Conservation (phyloP, 2,329 filamentous ascomycete genomes). For the Ophiostoma australiae region DNA sequence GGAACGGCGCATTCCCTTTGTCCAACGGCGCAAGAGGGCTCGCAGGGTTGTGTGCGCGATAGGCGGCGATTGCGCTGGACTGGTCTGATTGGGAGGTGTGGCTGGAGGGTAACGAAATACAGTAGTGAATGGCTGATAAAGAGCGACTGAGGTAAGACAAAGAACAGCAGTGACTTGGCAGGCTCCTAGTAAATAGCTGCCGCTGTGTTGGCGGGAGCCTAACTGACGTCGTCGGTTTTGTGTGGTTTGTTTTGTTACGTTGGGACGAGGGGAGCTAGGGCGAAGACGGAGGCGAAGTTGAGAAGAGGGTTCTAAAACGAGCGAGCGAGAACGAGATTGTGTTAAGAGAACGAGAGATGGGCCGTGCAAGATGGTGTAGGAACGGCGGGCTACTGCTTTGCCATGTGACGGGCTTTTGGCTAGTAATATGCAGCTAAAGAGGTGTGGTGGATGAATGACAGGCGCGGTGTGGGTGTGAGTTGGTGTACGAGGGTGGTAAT, state of each 20-base stretch:
- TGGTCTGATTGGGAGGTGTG: not conserved
- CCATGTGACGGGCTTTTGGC: slow-evolving; percentile 20
- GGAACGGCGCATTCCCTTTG: slow-evolving; percentile 20
- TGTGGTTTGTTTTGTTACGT: not conserved
- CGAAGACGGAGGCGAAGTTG: slow-evolving; percentile 4
- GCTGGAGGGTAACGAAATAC: not conserved
- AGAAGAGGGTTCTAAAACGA: not conserved
- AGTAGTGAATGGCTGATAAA: not conserved
- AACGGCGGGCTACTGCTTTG: slow-evolving; percentile 13
- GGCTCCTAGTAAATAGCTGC: not conserved
- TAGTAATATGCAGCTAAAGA: slow-evolving; percentile 18
- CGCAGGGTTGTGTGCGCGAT: slow-evolving; percentile 6
- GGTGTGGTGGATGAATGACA: not conserved
- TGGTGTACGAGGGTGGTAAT: no score
- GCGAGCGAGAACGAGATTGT: not conserved
- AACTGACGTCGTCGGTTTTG: not conserved
- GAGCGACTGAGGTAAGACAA: not conserved
- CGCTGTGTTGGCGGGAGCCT: slow-evolving; percentile 10
- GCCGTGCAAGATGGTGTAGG: not conserved
- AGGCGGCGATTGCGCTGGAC: not conserved
- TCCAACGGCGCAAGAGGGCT: slow-evolving; percentile 18
- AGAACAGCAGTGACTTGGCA: not conserved
- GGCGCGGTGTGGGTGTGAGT: not conserved
- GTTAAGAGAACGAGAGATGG: not conserved
- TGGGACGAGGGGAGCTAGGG: not conserved